Percentiles rank a stretch among this genome's conserved stretches.
Evolutionary conservation across 73 alveolate species (phyloP).

Genomic region (Paraurostyla sp.): DNA sequence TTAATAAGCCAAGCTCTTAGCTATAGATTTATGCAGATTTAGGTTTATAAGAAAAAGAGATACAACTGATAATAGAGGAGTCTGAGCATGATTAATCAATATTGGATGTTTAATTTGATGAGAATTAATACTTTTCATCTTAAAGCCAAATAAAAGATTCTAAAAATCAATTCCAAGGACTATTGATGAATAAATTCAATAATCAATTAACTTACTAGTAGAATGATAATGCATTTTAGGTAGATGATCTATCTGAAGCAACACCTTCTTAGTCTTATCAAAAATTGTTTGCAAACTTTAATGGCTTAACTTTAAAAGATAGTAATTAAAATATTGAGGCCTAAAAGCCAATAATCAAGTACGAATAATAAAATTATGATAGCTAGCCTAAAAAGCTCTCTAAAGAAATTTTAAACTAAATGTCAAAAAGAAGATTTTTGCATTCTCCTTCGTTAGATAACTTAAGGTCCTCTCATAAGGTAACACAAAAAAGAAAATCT

Average conservation of each 20-base stretch:
- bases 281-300: not conserved
- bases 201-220: no score
- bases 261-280: not conserved
- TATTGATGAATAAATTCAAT: no score
- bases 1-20: no score
- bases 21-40: not conserved
- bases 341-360: not conserved
- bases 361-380: no score
- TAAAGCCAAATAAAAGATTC: not conserved
- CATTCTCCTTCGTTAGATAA: slow-evolving; percentile 35
- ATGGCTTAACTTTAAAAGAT: no score
- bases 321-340: no score
- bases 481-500: not conserved
- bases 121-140: not conserved
- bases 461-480: slow-evolving; percentile 8
- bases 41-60: not conserved
- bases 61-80: not conserved
- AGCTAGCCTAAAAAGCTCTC: not conserved
- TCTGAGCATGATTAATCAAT: not conserved
- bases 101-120: not conserved
- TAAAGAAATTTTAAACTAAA: not conserved
- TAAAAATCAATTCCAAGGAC: no score
- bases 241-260: not conserved
- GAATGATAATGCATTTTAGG: not conserved
- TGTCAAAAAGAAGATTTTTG: slow-evolving; percentile 6